Conservation (phyloP, 106 monocot species). For the Phalaenopsis equestris region DNA sequence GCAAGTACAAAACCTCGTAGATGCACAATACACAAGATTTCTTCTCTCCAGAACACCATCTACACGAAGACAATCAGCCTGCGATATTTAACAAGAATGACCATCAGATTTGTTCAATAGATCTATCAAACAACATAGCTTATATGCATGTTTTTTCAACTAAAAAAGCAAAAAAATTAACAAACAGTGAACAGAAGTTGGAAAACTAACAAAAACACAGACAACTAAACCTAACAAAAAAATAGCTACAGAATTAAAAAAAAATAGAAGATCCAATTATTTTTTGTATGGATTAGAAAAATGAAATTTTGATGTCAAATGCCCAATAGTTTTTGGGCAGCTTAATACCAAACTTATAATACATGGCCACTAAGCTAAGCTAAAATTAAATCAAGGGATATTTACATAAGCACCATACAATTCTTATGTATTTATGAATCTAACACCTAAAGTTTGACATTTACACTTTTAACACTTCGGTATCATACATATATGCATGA, state of each 20-base stretch:
- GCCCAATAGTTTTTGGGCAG: not conserved
- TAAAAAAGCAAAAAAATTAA: not conserved
- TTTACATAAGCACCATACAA: too few relatives aligned
- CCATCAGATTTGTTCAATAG: not conserved
- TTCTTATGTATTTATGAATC: too few relatives aligned
- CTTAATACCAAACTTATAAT: not conserved
- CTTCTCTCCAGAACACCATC: conserved; percentile 94
- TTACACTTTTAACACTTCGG: too few relatives aligned
- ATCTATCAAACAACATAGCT: not conserved
- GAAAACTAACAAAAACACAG: not conserved
- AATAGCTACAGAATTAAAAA: not conserved
- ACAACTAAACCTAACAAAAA: not conserved
- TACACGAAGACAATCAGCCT: conserved; percentile 90
- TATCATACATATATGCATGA: too few relatives aligned
- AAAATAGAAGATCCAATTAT: not conserved
- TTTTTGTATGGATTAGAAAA: not conserved
- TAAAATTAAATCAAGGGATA: not conserved
- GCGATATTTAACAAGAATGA: conserved; percentile 11
- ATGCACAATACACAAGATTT: conserved; percentile 98
- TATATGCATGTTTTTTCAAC: not conserved
- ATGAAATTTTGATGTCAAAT: not conserved
- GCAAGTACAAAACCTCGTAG: conserved; percentile 66
- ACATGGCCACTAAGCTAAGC: not conserved
- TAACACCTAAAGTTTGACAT: too few relatives aligned
- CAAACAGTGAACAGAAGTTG: not conserved